Evolutionary conservation across 2,329 filamentous ascomycete genomes (phyloP).

Genomic region (Xylaria sp.): DNA sequence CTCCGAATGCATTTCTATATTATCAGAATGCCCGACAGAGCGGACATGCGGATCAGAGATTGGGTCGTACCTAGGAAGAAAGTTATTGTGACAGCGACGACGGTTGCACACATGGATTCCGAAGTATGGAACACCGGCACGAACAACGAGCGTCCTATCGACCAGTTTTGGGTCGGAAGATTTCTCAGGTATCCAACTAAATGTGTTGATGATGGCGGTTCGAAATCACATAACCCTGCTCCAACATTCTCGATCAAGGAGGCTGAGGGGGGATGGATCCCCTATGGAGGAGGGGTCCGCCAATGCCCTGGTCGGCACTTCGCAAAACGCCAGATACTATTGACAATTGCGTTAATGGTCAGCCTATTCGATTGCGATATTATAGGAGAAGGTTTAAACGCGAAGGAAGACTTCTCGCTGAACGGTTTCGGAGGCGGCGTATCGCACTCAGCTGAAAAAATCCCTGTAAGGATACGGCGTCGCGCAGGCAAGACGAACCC

Average conservation of each 20-base stretch:
- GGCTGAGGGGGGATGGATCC: conserved; percentile 40
- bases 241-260: conserved; percentile 37
- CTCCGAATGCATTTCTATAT: conserved; percentile 42
- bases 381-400: conserved; percentile 23
- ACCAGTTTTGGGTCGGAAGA: conserved; percentile 38
- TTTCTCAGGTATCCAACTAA: conserved; percentile 32
- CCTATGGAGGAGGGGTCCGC: conserved; percentile 39
- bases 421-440: conserved; percentile 39
- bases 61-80: conserved; percentile 32
- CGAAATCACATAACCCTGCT: background rate
- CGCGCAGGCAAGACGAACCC: conserved; percentile 3
- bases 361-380: conserved; percentile 39
- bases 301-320: conserved; percentile 41
- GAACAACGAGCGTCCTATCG: conserved; percentile 33
- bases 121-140: conserved; percentile 32
- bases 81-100: conserved; percentile 36
- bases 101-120: conserved; percentile 40
- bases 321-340: conserved; percentile 40
- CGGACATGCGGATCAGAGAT: conserved; percentile 33
- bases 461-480: conserved; percentile 32
- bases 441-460: conserved; percentile 33
- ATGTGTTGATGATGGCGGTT: background rate
- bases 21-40: conserved; percentile 36
- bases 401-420: conserved; percentile 37
- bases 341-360: conserved; percentile 29